Conservation (phyloP, 1,284 basidiomycete genomes). For the Naganishia sp. region DNA sequence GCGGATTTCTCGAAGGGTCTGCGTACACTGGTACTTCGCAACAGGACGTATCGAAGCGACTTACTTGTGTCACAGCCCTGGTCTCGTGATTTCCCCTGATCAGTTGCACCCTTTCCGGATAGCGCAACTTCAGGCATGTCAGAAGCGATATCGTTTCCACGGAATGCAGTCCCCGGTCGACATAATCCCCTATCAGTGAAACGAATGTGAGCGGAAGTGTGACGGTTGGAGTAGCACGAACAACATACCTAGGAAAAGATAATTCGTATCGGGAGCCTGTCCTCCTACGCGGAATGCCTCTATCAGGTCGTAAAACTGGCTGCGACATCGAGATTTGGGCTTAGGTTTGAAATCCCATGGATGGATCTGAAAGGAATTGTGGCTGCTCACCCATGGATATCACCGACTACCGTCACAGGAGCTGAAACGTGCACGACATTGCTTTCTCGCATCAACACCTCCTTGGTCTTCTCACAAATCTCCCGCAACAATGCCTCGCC, state of each 20-base stretch:
- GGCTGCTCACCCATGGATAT: slow-evolving; percentile 89
- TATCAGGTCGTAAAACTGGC: slow-evolving; percentile 98
- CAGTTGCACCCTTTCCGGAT: slow-evolving; percentile 94
- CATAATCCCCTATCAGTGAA: slow-evolving; percentile 78
- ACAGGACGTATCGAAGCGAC: slow-evolving; percentile 34
- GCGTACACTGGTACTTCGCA: not conserved
- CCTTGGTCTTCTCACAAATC: slow-evolving; percentile 98
- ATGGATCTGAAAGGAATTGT: slow-evolving; percentile 32
- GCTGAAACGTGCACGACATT: slow-evolving; percentile 98
- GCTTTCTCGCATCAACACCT: slow-evolving; percentile 96
- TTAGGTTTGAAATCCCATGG: not conserved
- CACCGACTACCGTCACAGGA: slow-evolving; percentile 98
- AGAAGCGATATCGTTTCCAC: slow-evolving; percentile 97
- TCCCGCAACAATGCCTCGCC: slow-evolving; percentile 89
- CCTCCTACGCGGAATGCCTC: slow-evolving; percentile 99
- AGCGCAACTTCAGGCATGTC: slow-evolving; percentile 94
- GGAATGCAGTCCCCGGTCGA: slow-evolving; percentile 94
- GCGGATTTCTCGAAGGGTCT: not conserved
- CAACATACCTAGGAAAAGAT: slow-evolving; percentile 85
- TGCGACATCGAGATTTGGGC: slow-evolving; percentile 45
- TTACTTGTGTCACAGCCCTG: slow-evolving; percentile 92
- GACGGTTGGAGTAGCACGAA: slow-evolving; percentile 15
- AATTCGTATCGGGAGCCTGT: slow-evolving; percentile 94
- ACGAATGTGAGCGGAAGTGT: slow-evolving; percentile 22
- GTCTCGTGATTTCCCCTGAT: slow-evolving; percentile 99